Conservation (phyloP, 176 grass and related monocot species). For the Hyparrhenia diplandra region DNA sequence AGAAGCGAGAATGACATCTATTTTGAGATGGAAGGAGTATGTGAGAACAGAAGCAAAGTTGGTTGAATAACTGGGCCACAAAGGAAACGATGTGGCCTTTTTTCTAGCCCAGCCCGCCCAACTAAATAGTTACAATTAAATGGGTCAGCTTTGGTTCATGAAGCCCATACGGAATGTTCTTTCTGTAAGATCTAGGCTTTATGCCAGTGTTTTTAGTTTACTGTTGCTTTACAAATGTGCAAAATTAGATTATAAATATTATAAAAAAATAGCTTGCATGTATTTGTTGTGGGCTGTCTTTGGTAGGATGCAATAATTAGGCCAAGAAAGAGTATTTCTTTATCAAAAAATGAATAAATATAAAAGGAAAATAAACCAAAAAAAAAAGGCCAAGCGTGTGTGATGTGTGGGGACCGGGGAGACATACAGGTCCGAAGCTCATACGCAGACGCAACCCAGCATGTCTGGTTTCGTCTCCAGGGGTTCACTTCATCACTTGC, state of each 20-base stretch:
- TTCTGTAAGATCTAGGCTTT: background rate
- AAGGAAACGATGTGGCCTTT: background rate
- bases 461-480: background rate
- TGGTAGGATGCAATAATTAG: background rate
- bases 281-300: background rate
- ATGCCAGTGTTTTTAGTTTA: background rate
- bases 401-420: background rate
- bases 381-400: background rate
- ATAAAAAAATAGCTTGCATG: background rate
- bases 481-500: constrained; percentile 8
- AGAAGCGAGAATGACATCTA: no score
- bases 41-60: no score
- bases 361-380: background rate
- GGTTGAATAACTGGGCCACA: background rate
- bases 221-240: background rate
- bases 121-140: background rate
- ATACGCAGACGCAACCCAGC: background rate
- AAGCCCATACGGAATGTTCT: background rate
- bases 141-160: background rate
- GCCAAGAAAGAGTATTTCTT: no score
- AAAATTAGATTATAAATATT: no score
- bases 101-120: background rate
- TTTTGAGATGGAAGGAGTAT: no score
- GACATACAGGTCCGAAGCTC: background rate
- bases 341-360: no score